Conservation (phyloP, 2,329 filamentous ascomycete species). For the Aspergillus clavatus region DNA sequence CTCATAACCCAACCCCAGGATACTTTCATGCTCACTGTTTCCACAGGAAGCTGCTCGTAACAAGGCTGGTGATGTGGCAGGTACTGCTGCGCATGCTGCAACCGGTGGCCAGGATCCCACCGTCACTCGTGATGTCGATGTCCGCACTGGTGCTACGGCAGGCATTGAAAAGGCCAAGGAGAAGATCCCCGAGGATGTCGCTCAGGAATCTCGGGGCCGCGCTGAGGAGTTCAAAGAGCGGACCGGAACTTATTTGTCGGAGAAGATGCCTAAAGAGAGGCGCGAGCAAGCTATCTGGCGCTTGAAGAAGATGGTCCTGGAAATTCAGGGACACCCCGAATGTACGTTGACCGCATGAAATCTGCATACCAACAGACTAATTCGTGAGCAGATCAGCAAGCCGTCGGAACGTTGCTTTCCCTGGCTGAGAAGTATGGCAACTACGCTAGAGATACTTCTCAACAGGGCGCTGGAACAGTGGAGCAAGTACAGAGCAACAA, state of each 20-base stretch:
- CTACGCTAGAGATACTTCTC: constrained; percentile 62
- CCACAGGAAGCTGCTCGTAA: too few species aligned
- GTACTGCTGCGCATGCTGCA: constrained; percentile 50
- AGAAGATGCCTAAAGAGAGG: constrained; percentile 88
- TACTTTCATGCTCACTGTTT: neutral
- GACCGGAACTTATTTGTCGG: constrained; percentile 69
- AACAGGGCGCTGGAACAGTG: constrained; percentile 62
- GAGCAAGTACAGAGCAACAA: constrained; percentile 65
- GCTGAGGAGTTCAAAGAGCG: constrained; percentile 37
- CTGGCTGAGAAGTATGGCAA: constrained; percentile 80
- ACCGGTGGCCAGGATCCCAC: constrained; percentile 44
- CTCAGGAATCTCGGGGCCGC: constrained; percentile 52
- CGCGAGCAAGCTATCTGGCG: constrained; percentile 89
- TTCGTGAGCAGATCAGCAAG: constrained; percentile 61
- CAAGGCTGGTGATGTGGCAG: constrained; percentile 53
- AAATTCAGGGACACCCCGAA: constrained; percentile 91
- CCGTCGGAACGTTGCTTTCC: constrained; percentile 79
- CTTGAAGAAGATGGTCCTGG: constrained; percentile 95
- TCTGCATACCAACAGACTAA: constrained; percentile 6
- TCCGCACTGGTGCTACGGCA: constrained; percentile 42
- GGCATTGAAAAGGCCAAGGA: constrained; percentile 42
- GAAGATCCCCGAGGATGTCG: constrained; percentile 57
- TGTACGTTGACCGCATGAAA: constrained; percentile 48
- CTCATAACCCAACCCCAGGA: neutral
- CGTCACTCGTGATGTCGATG: constrained; percentile 51